Base-by-base conservation (phyloP, 2,329 filamentous ascomycete species). In the Cladosporium austrohemisphaericum region DNA sequence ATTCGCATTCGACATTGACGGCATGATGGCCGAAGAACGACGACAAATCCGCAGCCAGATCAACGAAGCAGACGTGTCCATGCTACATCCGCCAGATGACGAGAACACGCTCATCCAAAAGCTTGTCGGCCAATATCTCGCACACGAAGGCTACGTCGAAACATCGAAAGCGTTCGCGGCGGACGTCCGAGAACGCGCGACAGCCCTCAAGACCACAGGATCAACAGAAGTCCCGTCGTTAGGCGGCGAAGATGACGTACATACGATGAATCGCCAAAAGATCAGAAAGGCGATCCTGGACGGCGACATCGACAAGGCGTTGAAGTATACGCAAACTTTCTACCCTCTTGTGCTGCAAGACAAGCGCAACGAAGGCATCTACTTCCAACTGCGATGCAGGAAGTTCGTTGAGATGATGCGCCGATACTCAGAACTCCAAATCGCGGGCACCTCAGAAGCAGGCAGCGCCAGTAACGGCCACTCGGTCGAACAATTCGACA, bases 391-490 rank as follows among this genome's bases (percentile, higher is more conserved):
- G 41, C 82, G 85, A 57, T 96, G 91, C 64, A 83, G 90, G 52
- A 94, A 93, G 65, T 96, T 97, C 66, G 85, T 97, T 53, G 93
- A 98, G 68, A 92, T 98, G 85, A 89, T 95, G 60, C 80, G 86
- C 32, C 80, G 78, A 51, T 84, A 83, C 28, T 83, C 84, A 2
- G 85, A 91, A 57, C 68, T 86, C 14, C 77, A 76, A 60, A 71
- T 76, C 28, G 68, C 51, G 3, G 26, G 38, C 0, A 2, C 25
- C 55, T 64, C 55, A 46, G 19, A 28, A 13, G 22, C 31, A 16
- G 29, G 26, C 13, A 41, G 6, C n/a, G 57, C 38, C 23, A 61
- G 60, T 45, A 65, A 65, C 22, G 61, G 59, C 22, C 57, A 60
- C 43, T 49, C 48, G 69, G 69, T 26, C 41, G 71, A 73, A 55